These are phyloP conservation scores for Yarrowia sp. DNA, from an alignment of 805 yeast genomes.

Conservation along the genomic window DNA sequence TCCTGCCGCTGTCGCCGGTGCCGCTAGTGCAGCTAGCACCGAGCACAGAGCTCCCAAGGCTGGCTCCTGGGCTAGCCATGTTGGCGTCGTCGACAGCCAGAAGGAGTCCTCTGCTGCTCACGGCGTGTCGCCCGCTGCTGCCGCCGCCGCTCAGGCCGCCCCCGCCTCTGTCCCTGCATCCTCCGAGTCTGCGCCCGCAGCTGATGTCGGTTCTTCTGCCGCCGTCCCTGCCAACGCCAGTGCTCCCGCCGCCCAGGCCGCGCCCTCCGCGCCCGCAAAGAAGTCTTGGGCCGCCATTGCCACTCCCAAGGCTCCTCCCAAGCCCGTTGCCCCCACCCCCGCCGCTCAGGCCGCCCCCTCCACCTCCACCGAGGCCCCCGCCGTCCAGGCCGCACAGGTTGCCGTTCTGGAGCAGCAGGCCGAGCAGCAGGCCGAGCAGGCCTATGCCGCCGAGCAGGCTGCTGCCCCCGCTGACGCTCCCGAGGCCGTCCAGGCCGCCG, in stretches of 20 bases:
- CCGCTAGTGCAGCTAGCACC: slow-evolving; percentile 26
- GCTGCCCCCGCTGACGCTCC: slow-evolving; percentile 25
- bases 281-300: slow-evolving; percentile 72
- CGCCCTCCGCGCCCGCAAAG: slow-evolving; percentile 31
- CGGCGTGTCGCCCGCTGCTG: slow-evolving; percentile 28
- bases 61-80: slow-evolving; percentile 24
- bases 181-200: slow-evolving; percentile 25
- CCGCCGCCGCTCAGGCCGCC: not conserved
- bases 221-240: not conserved
- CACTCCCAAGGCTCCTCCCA: slow-evolving; percentile 46
- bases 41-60: slow-evolving; percentile 30
- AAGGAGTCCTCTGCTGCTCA: slow-evolving; percentile 5
- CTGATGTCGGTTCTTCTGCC: not conserved
- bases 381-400: slow-evolving; percentile 26
- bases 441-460: slow-evolving; percentile 24
- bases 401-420: slow-evolving; percentile 26
- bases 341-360: slow-evolving; percentile 34
- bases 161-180: slow-evolving; percentile 27
- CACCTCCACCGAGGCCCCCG: slow-evolving; percentile 28
- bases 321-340: slow-evolving; percentile 36
- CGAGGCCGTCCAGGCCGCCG: slow-evolving; percentile 26
- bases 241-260: slow-evolving; percentile 25
- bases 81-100: slow-evolving; percentile 23
- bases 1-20: slow-evolving; percentile 29
- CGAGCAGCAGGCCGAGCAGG: slow-evolving; percentile 25